Evolutionary conservation across 495 filamentous ascomycete genomes (phyloP).

Genomic region (Xylaria scruposa): DNA sequence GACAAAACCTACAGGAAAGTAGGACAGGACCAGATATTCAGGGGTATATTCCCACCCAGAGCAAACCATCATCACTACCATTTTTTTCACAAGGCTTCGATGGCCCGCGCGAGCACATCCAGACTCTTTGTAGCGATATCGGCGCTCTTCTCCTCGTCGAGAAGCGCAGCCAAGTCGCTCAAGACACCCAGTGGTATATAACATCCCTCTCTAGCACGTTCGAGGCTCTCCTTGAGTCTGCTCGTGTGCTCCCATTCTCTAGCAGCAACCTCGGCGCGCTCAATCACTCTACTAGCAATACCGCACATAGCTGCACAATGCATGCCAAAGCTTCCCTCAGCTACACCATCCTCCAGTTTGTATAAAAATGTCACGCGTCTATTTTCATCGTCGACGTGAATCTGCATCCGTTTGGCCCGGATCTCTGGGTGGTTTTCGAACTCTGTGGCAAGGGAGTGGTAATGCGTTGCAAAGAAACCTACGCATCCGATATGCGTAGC

Average conservation of each 20-base stretch:
- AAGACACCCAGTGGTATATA: slow-evolving; percentile 86
- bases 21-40: neutral
- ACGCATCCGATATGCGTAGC: slow-evolving; percentile 91
- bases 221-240: slow-evolving; percentile 83
- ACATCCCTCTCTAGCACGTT: slow-evolving; percentile 73
- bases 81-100: slow-evolving; percentile 70
- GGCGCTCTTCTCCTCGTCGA: slow-evolving; percentile 63
- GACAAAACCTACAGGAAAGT: neutral
- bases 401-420: slow-evolving; percentile 84
- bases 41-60: neutral
- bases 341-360: slow-evolving; percentile 91
- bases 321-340: slow-evolving; percentile 98
- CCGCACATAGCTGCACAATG: slow-evolving; percentile 99
- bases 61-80: slow-evolving; percentile 1
- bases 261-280: slow-evolving; percentile 87
- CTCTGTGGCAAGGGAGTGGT: slow-evolving; percentile 90
- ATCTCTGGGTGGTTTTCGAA: slow-evolving; percentile 91
- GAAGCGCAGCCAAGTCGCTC: slow-evolving; percentile 87
- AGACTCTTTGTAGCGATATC: slow-evolving; percentile 61
- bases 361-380: slow-evolving; percentile 92
- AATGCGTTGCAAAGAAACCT: slow-evolving; percentile 98
- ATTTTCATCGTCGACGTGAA: slow-evolving; percentile 86
- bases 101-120: slow-evolving; percentile 75
- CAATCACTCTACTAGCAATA: slow-evolving; percentile 81
- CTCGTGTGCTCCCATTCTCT: slow-evolving; percentile 95